Base-by-base conservation (phyloP, 2,329 filamentous ascomycete species). In the Fusarium humuli region DNA sequence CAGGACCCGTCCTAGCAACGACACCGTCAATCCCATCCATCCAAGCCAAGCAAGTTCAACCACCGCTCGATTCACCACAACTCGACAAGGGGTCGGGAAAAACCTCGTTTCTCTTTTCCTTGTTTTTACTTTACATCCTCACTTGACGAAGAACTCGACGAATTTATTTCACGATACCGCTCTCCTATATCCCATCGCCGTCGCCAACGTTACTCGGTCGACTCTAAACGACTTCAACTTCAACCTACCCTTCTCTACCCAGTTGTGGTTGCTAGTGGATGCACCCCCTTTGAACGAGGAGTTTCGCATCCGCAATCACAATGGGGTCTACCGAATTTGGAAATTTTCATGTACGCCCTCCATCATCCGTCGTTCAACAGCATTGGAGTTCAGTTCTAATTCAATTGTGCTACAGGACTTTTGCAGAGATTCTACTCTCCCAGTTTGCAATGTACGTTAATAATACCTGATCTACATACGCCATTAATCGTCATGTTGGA, bases 391-490 rank as follows among this genome's bases (percentile, higher is more conserved):
- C 44, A 55, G 18, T 58, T 45, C 61, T 65, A 69, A 75, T 77
- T 70, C 77, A 64, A 57, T 18, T 61, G 66, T 66, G 73, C 55
- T 52, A 77, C 77, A 95, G 92, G 83, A 91, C 78, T 94, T 96
- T 80, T 96, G 93, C 86, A 91, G 88, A 79, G 92, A 94, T 83
- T 92, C 92, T 75, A 94, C 92, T 61, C 85, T 95, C 75, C 92
- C 93, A 57, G 85, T 95, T 75, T 96, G 92, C 85, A 95, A 95
- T 86, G 92, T 94, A 87, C 76, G 91, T 87, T 37, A 41, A 47
- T 27, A 52, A 29, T 52, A 29, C 49, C 32, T 57, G 54, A 70
- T 49, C 61, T 56, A 34, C 20, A 48, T 49, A 64, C 63, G 34
- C 53, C 56, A 50, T 57, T 52, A 57, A 47, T 34, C 34, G 44